phyloP scores from a whole-genome alignment of 2,329 filamentous ascomycete species.

The Epichloe bromicola region DNA sequence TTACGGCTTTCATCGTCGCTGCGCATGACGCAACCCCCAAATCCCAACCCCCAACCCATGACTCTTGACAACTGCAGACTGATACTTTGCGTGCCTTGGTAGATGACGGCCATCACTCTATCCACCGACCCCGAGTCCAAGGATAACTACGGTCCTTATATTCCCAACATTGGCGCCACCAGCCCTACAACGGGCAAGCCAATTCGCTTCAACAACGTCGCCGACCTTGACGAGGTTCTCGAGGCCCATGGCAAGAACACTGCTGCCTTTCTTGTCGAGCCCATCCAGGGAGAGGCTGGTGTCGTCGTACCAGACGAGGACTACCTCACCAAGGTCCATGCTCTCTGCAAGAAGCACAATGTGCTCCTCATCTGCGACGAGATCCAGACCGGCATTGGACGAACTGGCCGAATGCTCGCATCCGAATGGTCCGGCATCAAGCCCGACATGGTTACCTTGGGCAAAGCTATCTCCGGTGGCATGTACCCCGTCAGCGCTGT shows the following conservation, averaged over 20 bases:
- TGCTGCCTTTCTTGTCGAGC: conserved; percentile 88
- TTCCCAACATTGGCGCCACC: conserved; percentile 71
- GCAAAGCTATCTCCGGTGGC: conserved; percentile 94
- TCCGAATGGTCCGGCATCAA: conserved; percentile 91
- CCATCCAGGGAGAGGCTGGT: conserved; percentile 93
- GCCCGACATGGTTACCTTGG: conserved; percentile 86
- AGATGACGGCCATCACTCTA: conserved; percentile 92
- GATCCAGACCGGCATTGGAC: conserved; percentile 94
- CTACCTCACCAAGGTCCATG: conserved; percentile 70
- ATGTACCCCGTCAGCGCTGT: conserved; percentile 99
- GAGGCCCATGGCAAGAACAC: conserved; percentile 72
- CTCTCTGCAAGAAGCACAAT: conserved; percentile 87
- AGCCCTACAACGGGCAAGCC: conserved; percentile 61
- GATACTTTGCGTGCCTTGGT: neutral
- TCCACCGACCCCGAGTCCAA: conserved; percentile 91
- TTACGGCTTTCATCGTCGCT: neutral
- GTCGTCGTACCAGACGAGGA: conserved; percentile 88
- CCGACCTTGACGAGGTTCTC: conserved; percentile 66
- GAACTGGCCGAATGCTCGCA: conserved; percentile 88
- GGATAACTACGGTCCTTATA: conserved; percentile 92
- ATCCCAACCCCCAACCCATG: no score
- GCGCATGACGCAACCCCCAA: neutral
- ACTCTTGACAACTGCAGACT: neutral
- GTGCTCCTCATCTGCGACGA: conserved; percentile 95
- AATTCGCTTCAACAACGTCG: conserved; percentile 77